A percentile compares a stretch with the other conserved stretches of the same genome.
Evolutionary conservation across 108 stramenopile genomes (phyloP).

Genomic region (Skeletonema grethae): DNA sequence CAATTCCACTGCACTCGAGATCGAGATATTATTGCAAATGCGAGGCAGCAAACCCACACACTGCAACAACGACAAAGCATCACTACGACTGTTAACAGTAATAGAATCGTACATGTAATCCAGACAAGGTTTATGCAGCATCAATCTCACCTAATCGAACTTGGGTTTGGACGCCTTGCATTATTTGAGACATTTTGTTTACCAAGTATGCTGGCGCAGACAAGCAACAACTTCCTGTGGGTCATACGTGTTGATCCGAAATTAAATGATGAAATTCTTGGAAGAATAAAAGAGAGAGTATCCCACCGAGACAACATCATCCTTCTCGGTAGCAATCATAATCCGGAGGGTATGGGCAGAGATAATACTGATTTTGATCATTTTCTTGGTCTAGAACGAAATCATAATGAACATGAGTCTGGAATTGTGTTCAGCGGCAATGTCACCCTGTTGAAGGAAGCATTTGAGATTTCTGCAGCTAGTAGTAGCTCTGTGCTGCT

Average conservation of each 20-base stretch:
- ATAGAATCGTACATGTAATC: slow-evolving; percentile 51
- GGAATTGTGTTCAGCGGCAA: slow-evolving; percentile 40
- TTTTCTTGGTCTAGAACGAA: slow-evolving; percentile 9
- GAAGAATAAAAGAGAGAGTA: slow-evolving; percentile 24
- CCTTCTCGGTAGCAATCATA: slow-evolving; percentile 51
- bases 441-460: slow-evolving; percentile 22
- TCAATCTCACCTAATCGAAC: slow-evolving; percentile 49
- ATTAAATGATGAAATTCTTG: slow-evolving; percentile 36
- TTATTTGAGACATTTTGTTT: slow-evolving; percentile 69
- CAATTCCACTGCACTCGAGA: no score
- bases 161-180: slow-evolving; percentile 55
- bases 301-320: slow-evolving; percentile 44
- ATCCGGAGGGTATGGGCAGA: slow-evolving; percentile 45
- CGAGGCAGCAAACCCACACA: not conserved
- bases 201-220: slow-evolving; percentile 52
- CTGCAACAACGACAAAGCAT: not conserved
- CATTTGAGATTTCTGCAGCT: slow-evolving; percentile 34
- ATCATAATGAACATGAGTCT: slow-evolving; percentile 11
- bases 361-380: slow-evolving; percentile 13
- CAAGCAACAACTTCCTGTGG: slow-evolving; percentile 58
- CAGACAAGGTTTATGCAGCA: slow-evolving; percentile 70
- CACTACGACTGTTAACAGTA: not conserved
- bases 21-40: not conserved
- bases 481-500: slow-evolving; percentile 37
- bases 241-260: slow-evolving; percentile 62